These are phyloP conservation scores for Turritis glabra DNA, from an alignment of 345 rosid genomes.

Conservation along the genomic window DNA sequence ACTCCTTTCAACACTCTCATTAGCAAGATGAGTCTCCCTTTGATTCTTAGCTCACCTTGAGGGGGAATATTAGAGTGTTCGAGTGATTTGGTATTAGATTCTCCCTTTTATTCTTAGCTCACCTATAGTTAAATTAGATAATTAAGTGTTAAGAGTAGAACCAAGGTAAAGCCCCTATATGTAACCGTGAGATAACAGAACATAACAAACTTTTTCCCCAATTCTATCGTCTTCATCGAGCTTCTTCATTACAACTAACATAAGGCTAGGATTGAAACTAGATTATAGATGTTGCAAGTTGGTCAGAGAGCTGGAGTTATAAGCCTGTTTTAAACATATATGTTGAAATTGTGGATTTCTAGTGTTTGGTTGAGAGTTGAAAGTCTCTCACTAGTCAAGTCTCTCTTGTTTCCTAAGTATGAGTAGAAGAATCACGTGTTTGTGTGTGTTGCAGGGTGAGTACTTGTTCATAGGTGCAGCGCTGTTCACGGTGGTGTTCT, in stretches of 20 bases:
- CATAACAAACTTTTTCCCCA: no score
- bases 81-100: no score
- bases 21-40: no score
- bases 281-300: not conserved
- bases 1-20: no score
- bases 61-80: no score
- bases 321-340: not conserved
- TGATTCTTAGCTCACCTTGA: no score
- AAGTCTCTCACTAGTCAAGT: not conserved
- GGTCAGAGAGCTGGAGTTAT: not conserved
- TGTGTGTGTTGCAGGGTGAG: slow-evolving; percentile 56
- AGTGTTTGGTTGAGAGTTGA: not conserved
- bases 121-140: no score
- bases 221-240: not conserved
- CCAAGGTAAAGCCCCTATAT: no score
- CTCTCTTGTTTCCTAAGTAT: not conserved
- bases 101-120: no score
- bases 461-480: slow-evolving; percentile 83
- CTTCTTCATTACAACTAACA: not conserved
- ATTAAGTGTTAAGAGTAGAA: not conserved
- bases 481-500: slow-evolving; percentile 59
- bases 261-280: not conserved
- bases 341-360: not conserved
- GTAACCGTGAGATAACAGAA: no score
- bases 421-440: slow-evolving; percentile 5